Base-by-base conservation (phyloP, 192 early-diverging fungal genomes). In the Podila minutissima region DNA sequence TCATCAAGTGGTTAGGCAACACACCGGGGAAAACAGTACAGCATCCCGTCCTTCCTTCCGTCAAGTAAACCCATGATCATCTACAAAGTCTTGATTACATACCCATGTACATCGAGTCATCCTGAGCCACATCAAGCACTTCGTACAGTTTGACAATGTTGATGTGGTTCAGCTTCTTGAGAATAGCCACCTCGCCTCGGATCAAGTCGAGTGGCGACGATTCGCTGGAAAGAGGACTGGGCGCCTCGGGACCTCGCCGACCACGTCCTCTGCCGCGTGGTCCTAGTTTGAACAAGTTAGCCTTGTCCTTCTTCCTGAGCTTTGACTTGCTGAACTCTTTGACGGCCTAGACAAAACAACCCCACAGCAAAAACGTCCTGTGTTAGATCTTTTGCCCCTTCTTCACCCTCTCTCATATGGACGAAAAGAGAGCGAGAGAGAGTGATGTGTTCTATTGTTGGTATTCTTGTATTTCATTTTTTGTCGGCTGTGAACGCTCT, bases 261-360 rank as follows among this genome's bases (percentile, higher is more conserved):
- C 88, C 90, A 66, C 87, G 90, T 17, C 87, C 91, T 15, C 86
- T 81, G 53, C 87, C 88, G 50, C 78, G 84, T 33, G 88, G 86
- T 64, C 87, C 68, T 41, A 68, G 53, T 17, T 86, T 87, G 59
- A 88, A 75, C 19, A 86, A 69, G 37, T 90, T 86, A 1, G 89
- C 84, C 83, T 89, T 88, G 64, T 88, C 87, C 57, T 89, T 88
- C 60, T 92, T 92, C 29, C 94, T 89, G 55, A 99, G 83, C 57
- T 93, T 90, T 20, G 93, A 86, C 74, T 97, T 98, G 84, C 90
- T 91, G 66, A 97, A 97, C 84, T 97, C 97, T 85, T 99, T 99
- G 62, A 98, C 91, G 20, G 97, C 97, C 85, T 95, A 79, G 41
- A n/a, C 12, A 9, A 51, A 51, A 24, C 6, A 2, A 55, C 20